Base-by-base conservation (phyloP, 2,329 filamentous ascomycete genomes). In the Botryotinia globosa region DNA sequence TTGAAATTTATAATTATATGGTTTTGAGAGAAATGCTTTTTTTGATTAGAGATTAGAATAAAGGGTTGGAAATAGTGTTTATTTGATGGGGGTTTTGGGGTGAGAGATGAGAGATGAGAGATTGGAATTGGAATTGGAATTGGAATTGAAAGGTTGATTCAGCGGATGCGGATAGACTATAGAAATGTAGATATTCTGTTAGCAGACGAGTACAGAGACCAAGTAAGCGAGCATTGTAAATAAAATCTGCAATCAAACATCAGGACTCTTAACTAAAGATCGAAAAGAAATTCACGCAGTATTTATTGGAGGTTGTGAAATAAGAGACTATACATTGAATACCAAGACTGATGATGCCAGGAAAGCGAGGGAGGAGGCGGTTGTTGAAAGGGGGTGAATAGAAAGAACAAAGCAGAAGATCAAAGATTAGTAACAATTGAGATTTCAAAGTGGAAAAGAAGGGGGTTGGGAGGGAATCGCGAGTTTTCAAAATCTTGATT, bases 281-380 rank as follows among this genome's bases (percentile, higher is more conserved):
- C 9, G 9, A 10, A 10, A 56, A n/a, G n/a, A 4, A 32, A 20
- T 10, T 0, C 3, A 25, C 0, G 29, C 1, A 7, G 54, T 14
- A 44, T 6, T 8, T 22, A 34, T 29, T 34, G 14, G 56, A 20
- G 56, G 56, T 20, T 59, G 12, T 20, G 56, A 34, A 20, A 45
- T 45, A 9, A 9, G 18, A 20, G 56, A 32, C 22, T 34, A 59
- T 3, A 59, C 9, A 10, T 58, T 58, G 16, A 34, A 58, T 2
- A 34, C 29, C 3, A 5, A 59, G 29, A 20, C 14, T 9, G 56
- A 59, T 6, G 56, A 34, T 22, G 4, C 18, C 4, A 22, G n/a
- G 20, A 59, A 59, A 34, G 29, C 32, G 20, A 14, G 20, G 18
- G 7, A 20, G 18, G 29, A 34, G 56, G 32, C 0, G 34, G 2